phyloP scores from a whole-genome alignment of 768 basidiomycete genomes.

The Termitomyces sp. region DNA sequence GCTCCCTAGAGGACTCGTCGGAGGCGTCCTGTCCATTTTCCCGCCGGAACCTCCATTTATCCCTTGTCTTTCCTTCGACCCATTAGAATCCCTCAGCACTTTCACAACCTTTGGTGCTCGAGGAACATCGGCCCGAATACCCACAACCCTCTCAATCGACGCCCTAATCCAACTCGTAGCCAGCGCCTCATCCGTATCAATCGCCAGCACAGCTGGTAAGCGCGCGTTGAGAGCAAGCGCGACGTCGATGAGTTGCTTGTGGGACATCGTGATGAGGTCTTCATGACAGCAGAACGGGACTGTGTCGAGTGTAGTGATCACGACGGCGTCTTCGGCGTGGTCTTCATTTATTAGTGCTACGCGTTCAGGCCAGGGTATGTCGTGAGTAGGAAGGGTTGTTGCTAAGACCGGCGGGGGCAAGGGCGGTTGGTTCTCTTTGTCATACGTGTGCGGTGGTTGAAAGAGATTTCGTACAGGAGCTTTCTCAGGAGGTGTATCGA shows the following conservation, averaged over 20 bases:
- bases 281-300: slow-evolving; percentile 73
- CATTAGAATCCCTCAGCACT: slow-evolving; percentile 7
- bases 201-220: slow-evolving; percentile 46
- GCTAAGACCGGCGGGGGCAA: neutral
- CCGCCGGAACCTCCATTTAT: neutral
- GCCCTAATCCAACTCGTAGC: slow-evolving; percentile 41
- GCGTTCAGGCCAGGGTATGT: slow-evolving; percentile 19
- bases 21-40: slow-evolving; percentile 21
- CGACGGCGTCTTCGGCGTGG: slow-evolving; percentile 44
- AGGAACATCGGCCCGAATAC: slow-evolving; percentile 37
- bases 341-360: slow-evolving; percentile 61
- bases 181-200: slow-evolving; percentile 35
- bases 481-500: slow-evolving; percentile 19
- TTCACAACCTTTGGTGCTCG: slow-evolving; percentile 30
- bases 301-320: slow-evolving; percentile 54
- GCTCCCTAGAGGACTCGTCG: slow-evolving; percentile 31
- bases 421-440: slow-evolving; percentile 1
- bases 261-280: slow-evolving; percentile 62
- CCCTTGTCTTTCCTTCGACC: slow-evolving; percentile 8
- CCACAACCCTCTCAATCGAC: slow-evolving; percentile 57
- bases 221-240: slow-evolving; percentile 50
- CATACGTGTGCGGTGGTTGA: neutral
- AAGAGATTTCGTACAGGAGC: neutral
- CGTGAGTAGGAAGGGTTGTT: neutral
- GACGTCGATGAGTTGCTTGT: slow-evolving; percentile 44